Evolutionary conservation across 2,329 filamentous ascomycete genomes (phyloP), one percentile per base, ranked within the genome.

Genomic region (Colletotrichum chrysophilum): DNA sequence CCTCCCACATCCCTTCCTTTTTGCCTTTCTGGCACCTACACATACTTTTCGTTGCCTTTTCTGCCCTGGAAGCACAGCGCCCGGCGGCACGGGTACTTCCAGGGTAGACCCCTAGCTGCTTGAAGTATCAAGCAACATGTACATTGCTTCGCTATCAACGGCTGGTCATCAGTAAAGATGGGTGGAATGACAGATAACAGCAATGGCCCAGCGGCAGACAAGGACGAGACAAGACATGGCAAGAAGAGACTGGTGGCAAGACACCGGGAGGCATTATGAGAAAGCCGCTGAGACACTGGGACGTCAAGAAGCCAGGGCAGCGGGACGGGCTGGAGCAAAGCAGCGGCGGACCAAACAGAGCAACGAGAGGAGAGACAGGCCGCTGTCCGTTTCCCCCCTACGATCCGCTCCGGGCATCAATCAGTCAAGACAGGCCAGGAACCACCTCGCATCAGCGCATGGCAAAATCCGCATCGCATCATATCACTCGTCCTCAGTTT

Each of bases 371-470:
- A 68, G 52, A 68, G 66, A 68, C 52, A 68, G 62, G 34, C 34
- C 61, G 61, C 61, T 9, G 61, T 36, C 60, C 26, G 26, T 60
- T 32, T 13, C 26, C 56, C 62, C 62, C 62, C n/a, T 30, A 30
- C 34, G 58, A 14, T 62, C 62, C 62, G 38, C 28, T 30, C 38
- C 36, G 62, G 36, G 43, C 36, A 30, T 43, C 36, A 48, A 38
- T 66, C 62, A 66, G 62, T 48, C 62, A 66, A 21, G 36, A 21
- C 32, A 58, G 52, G 26, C 52, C 71, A 74, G 71, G 71, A 70
- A 74, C 71, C 66, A 65, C 68, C 60, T 74, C n/a, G 71, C 68
- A 61, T 60, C 56, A 65, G 32, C 26, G 68, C 58, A 74, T 71
- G 32, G 60, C 71, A 56, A n/a, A n/a, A n/a, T 58, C 43, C 43